A percentile compares a stretch with the other conserved stretches of the same genome.
These are phyloP conservation scores for Mucor saturninus DNA, from an alignment of 371 early-diverging fungal species.

Conservation along the genomic window DNA sequence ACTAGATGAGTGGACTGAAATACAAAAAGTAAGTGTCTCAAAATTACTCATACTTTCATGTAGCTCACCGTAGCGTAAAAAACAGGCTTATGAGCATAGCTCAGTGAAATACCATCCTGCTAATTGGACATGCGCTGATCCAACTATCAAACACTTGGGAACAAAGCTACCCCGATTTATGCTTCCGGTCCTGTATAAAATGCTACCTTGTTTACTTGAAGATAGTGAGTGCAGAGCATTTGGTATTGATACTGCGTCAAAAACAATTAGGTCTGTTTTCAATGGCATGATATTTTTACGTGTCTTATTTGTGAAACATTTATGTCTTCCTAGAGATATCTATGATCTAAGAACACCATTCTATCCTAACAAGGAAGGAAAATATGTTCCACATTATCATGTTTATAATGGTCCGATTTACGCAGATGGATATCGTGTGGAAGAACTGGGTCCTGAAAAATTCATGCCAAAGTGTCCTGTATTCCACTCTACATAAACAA, in stretches of 20 bases:
- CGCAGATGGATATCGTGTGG: constrained; percentile 27
- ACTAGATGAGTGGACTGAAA: constrained; percentile 40
- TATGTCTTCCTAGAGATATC: constrained; percentile 25
- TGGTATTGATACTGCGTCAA: constrained; percentile 17
- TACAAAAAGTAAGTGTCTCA: constrained; percentile 26
- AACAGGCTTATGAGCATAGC: constrained; percentile 12
- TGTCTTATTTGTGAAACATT: constrained; percentile 23
- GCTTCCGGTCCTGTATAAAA: constrained; percentile 22
- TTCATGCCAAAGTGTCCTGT: constrained; percentile 36
- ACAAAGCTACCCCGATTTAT: constrained; percentile 19
- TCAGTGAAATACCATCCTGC: constrained; percentile 29
- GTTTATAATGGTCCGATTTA: constrained; percentile 30
- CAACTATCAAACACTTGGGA: constrained; percentile 28
- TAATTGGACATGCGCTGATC: constrained; percentile 33
- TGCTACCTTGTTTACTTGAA: constrained; percentile 31
- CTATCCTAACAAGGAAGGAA: constrained; percentile 27
- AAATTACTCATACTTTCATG: not conserved
- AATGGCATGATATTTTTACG: constrained; percentile 15
- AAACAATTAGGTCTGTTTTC: constrained; percentile 8
- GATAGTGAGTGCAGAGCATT: constrained; percentile 27
- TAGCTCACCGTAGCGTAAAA: not conserved
- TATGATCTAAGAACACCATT: constrained; percentile 34
- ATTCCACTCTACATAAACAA: constrained; percentile 12
- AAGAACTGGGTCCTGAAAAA: constrained; percentile 35
- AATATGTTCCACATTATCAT: constrained; percentile 31